A percentile compares a stretch with the other conserved stretches of the same genome.
phyloP scores from a whole-genome alignment of 176 grass and related monocot species.

The Eragrostis nindensis region DNA sequence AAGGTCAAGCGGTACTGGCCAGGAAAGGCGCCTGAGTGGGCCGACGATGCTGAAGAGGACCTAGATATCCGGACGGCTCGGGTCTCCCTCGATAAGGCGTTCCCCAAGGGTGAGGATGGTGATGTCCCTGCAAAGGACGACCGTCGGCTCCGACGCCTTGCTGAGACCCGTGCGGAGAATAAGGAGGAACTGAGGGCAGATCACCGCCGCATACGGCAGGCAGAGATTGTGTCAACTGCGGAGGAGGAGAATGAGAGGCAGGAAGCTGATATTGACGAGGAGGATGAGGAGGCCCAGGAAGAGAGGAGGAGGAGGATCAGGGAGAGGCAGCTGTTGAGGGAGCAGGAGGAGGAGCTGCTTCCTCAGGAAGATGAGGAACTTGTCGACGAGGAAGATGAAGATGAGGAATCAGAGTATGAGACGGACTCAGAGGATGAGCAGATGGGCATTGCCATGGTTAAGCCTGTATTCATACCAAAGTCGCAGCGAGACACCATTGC shows the following conservation, averaged over 20 bases:
- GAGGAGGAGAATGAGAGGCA: constrained; percentile 78
- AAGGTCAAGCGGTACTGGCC: constrained; percentile 97
- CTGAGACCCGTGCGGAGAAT: constrained; percentile 62
- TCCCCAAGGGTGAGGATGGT: constrained; percentile 58
- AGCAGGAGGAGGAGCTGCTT: constrained; percentile 89
- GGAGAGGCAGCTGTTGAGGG: constrained; percentile 63
- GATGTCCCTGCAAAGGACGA: constrained; percentile 67
- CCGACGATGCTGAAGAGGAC: constrained; percentile 55
- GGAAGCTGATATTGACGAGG: constrained; percentile 73
- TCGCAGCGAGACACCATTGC: constrained; percentile 90
- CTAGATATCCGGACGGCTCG: constrained; percentile 43
- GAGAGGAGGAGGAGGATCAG: constrained; percentile 81
- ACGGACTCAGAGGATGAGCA: constrained; percentile 93
- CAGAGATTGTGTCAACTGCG: constrained; percentile 72
- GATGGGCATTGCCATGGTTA: constrained; percentile 82
- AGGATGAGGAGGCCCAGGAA: constrained; percentile 86
- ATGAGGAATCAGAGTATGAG: constrained; percentile 92
- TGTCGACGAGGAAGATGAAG: constrained; percentile 63
- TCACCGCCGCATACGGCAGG: constrained; percentile 79
- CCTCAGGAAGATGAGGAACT: constrained; percentile 81
- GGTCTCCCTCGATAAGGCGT: constrained; percentile 72
- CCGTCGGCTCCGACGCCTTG: constrained; percentile 67
- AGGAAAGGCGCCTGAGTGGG: constrained; percentile 83
- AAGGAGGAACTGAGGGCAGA: constrained; percentile 90
- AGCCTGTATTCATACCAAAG: constrained; percentile 93